Percentiles rank a stretch among this genome's conserved stretches.
Evolutionary conservation across 306 rosid genomes (phyloP).

Genomic region (Elaeagnus macrophylla): DNA sequence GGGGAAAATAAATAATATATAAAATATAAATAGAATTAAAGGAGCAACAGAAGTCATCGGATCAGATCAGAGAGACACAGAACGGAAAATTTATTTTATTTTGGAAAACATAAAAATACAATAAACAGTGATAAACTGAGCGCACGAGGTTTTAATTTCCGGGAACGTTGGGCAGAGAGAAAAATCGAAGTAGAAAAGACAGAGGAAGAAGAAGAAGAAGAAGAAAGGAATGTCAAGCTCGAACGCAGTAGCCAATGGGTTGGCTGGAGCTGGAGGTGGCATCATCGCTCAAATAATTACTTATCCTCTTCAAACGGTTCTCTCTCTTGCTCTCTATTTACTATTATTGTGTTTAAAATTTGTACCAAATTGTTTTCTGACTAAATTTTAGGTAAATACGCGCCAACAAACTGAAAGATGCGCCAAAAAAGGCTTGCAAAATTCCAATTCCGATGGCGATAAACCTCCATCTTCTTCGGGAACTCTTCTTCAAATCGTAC

Average conservation of each 20-base stretch:
- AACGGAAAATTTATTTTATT: too few species aligned
- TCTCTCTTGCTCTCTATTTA: neutral
- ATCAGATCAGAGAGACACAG: too few species aligned
- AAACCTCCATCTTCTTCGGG: constrained; percentile 12
- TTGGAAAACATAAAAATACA: too few species aligned
- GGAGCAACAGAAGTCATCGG: too few species aligned
- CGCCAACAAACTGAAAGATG: constrained; percentile 84
- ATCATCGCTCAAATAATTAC: constrained; percentile 78
- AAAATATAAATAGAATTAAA: too few species aligned
- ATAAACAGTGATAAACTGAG: too few species aligned
- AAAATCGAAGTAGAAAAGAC: neutral
- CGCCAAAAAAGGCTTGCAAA: constrained; percentile 26
- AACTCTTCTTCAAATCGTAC: constrained; percentile 63
- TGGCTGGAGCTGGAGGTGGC: constrained; percentile 83
- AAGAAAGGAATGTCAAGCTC: constrained; percentile 36
- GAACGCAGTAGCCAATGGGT: constrained; percentile 66
- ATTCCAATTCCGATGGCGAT: neutral
- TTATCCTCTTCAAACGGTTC: constrained; percentile 75
- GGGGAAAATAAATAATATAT: too few species aligned
- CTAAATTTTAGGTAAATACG: constrained; percentile 49
- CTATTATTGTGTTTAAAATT: neutral
- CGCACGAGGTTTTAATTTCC: too few species aligned
- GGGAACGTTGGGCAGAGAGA: neutral
- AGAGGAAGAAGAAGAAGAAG: neutral
- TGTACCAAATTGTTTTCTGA: neutral